These are phyloP conservation scores for Poronia punctata DNA, from an alignment of 495 filamentous ascomycete genomes.

Conservation along the genomic window DNA sequence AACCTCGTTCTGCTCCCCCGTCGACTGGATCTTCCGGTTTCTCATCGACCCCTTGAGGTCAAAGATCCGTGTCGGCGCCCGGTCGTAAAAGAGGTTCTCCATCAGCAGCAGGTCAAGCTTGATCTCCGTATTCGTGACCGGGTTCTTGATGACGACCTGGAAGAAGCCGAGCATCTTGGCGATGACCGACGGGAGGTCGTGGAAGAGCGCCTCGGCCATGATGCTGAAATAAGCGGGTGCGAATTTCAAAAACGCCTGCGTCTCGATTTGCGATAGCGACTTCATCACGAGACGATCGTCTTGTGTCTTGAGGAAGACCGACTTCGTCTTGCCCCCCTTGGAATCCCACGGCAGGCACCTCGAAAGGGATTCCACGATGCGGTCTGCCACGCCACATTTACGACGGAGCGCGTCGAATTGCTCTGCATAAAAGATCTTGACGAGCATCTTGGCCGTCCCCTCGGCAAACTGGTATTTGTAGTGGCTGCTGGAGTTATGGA, in stretches of 20 bases:
- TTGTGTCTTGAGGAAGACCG: constrained; percentile 93
- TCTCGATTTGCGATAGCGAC: constrained; percentile 82
- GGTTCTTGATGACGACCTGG: constrained; percentile 93
- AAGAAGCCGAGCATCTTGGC: constrained; percentile 99
- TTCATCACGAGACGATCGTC: constrained; percentile 92
- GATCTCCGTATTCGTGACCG: constrained; percentile 83
- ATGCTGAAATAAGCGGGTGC: constrained; percentile 96
- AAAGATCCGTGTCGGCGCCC: constrained; percentile 84
- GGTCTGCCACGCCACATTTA: constrained; percentile 87
- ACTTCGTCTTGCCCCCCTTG: constrained; percentile 96
- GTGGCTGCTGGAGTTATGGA: constrained; percentile 80
- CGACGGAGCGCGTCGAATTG: constrained; percentile 92
- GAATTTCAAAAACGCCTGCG: constrained; percentile 87
- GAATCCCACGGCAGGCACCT: constrained; percentile 97
- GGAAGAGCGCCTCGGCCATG: constrained; percentile 92
- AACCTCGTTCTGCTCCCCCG: constrained; percentile 92
- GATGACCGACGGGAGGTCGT: constrained; percentile 92
- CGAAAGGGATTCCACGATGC: constrained; percentile 90
- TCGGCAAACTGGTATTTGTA: constrained; percentile 91
- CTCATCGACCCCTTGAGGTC: constrained; percentile 98
- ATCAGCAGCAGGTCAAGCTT: constrained; percentile 92
- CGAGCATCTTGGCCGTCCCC: constrained; percentile 85
- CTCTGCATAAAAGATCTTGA: constrained; percentile 96
- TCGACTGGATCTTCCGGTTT: constrained; percentile 90
- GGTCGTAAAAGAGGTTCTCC: constrained; percentile 99